phyloP scores from a whole-genome alignment of 495 filamentous ascomycete species.

The Physcia stellaris region DNA sequence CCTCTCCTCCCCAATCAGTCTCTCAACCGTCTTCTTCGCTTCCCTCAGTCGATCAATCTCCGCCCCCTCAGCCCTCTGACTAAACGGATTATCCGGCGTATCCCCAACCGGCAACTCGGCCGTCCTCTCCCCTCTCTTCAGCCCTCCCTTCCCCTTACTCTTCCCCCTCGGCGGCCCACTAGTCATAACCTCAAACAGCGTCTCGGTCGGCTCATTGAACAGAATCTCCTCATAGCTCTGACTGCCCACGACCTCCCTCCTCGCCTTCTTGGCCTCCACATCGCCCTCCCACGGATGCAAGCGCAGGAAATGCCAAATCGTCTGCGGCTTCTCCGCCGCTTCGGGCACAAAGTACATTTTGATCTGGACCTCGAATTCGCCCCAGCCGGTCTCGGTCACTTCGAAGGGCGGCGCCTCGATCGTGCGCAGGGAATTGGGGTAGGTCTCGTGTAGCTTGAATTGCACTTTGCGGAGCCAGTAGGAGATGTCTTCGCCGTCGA shows the following conservation, averaged over 20 bases:
- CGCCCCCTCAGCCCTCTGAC: slow-evolving; percentile 54
- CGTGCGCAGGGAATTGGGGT: slow-evolving; percentile 72
- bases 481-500: slow-evolving; percentile 75
- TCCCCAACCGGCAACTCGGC: slow-evolving; percentile 57
- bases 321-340: slow-evolving; percentile 78
- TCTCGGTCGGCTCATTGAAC: slow-evolving; percentile 91
- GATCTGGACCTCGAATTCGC: slow-evolving; percentile 91
- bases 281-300: slow-evolving; percentile 83
- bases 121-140: slow-evolving; percentile 40
- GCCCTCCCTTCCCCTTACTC: slow-evolving; percentile 30
- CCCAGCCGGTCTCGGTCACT: slow-evolving; percentile 88
- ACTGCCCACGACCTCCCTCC: slow-evolving; percentile 50
- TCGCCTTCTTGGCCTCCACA: slow-evolving; percentile 53
- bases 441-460: slow-evolving; percentile 95
- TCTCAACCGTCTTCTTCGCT: slow-evolving; percentile 53
- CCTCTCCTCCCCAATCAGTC: slow-evolving; percentile 56
- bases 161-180: slow-evolving; percentile 37
- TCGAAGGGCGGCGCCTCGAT: slow-evolving; percentile 67
- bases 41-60: slow-evolving; percentile 47
- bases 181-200: slow-evolving; percentile 72
- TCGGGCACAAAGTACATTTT: slow-evolving; percentile 82
- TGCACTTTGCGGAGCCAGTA: slow-evolving; percentile 95
- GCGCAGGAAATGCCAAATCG: slow-evolving; percentile 77
- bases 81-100: slow-evolving; percentile 56
- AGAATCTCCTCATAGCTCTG: slow-evolving; percentile 83